These are phyloP conservation scores for Fomitopsis schrenkii DNA, from an alignment of 1,284 basidiomycete species.

Conservation along the genomic window DNA sequence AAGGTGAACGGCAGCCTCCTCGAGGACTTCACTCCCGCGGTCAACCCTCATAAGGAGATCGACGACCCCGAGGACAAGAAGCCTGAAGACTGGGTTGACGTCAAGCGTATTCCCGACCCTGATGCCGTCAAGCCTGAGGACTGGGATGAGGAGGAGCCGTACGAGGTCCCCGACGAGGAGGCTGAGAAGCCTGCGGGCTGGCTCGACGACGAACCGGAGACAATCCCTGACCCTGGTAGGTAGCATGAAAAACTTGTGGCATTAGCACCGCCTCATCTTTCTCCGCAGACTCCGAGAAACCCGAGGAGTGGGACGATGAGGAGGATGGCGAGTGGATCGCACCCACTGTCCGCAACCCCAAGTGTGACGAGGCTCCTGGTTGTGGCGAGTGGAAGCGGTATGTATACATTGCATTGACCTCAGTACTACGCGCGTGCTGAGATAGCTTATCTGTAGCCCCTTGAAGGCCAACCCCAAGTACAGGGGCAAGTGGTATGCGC, in stretches of 20 bases:
- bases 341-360: constrained; percentile 85
- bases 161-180: constrained; percentile 84
- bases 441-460: constrained; percentile 43
- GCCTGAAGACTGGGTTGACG: constrained; percentile 93
- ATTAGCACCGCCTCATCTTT: not conserved
- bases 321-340: constrained; percentile 99
- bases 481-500: constrained; percentile 96
- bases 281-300: constrained; percentile 80
- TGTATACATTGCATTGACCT: constrained; percentile 14
- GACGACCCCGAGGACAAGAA: constrained; percentile 91
- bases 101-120: constrained; percentile 81
- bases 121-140: constrained; percentile 89
- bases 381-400: constrained; percentile 91
- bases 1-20: constrained; percentile 82
- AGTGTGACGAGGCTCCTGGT: constrained; percentile 85
- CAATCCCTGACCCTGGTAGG: constrained; percentile 83
- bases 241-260: not conserved
- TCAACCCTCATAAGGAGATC: constrained; percentile 92
- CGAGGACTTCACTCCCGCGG: constrained; percentile 93
- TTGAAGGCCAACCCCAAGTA: constrained; percentile 88
- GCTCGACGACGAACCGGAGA: constrained; percentile 86
- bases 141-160: constrained; percentile 95
- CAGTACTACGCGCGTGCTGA: not conserved
- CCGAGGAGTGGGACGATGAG: constrained; percentile 99
- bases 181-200: constrained; percentile 93